phyloP scores from a whole-genome alignment of 75 land plant genomes.

The Adiantum capillusveneris region DNA sequence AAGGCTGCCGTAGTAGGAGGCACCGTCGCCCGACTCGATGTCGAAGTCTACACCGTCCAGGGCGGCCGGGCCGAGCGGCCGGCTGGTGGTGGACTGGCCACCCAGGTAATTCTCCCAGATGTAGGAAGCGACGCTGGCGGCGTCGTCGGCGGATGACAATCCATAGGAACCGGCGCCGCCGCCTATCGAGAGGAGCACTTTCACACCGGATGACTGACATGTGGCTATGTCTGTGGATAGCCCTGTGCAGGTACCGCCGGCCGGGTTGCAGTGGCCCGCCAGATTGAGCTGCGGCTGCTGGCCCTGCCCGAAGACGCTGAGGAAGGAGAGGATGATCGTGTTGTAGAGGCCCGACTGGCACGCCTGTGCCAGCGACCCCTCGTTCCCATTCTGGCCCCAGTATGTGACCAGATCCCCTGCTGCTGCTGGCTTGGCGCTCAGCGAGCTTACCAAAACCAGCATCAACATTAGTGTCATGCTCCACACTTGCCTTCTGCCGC shows the following conservation, averaged over 20 bases:
- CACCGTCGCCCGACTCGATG: conserved; percentile 19
- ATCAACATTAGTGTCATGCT: too few relatives aligned
- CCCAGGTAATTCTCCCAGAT: conserved; percentile 60
- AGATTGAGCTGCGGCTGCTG: conserved; percentile 37
- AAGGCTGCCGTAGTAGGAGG: conserved; percentile 24
- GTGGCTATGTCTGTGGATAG: conserved; percentile 21
- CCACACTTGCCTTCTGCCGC: too few relatives aligned
- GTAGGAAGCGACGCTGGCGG: conserved; percentile 31
- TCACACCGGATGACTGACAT: conserved; percentile 41
- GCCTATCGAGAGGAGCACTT: conserved; percentile 48
- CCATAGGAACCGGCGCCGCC: conserved; percentile 42
- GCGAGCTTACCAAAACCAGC: too few relatives aligned
- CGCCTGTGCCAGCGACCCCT: conserved; percentile 24
- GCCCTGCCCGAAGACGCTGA: conserved; percentile 35
- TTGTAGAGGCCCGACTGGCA: conserved; percentile 31
- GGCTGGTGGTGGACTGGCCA: conserved; percentile 24
- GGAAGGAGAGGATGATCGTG: conserved; percentile 38
- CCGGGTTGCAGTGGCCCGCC: conserved; percentile 44
- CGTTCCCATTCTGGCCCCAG: conserved; percentile 43
- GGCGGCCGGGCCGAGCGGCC: conserved; percentile 49
- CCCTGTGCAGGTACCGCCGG: conserved; percentile 16
- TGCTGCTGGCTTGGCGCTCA: too few relatives aligned
- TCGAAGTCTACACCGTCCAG: conserved; percentile 48
- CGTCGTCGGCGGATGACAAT: conserved; percentile 36
- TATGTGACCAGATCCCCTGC: conserved; percentile 35